Conservation (phyloP, 139 green algal species). For the Pedinophyceae sp. region DNA sequence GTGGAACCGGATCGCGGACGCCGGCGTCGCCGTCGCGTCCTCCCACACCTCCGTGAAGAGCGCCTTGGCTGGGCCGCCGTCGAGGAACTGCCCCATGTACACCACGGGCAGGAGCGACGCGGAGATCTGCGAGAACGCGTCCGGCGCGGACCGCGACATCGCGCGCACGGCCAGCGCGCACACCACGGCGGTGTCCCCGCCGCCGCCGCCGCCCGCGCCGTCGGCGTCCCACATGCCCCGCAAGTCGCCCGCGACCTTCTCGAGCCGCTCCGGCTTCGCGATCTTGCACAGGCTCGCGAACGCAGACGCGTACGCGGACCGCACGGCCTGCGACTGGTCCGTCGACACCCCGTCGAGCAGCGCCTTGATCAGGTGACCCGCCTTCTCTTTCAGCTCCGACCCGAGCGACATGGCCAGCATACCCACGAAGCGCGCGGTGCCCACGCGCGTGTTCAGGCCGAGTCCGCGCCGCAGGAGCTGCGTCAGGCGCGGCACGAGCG, state of each 20-base stretch:
- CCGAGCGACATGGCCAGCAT: conserved; percentile 22
- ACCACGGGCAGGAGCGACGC: neutral
- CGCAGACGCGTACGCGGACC: no score
- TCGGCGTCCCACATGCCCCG: neutral
- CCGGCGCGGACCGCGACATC: neutral
- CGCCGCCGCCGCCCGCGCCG: no score
- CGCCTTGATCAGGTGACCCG: neutral
- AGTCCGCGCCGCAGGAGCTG: conserved; percentile 11
- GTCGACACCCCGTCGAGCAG: neutral
- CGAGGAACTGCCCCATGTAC: neutral
- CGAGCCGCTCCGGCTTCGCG: neutral
- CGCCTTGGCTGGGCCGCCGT: no score
- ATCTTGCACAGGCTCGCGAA: neutral
- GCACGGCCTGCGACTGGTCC: neutral
- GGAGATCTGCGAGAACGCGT: neutral
- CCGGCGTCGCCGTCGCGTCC: neutral
- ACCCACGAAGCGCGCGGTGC: conserved; percentile 53
- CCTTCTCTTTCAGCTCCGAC: conserved; percentile 2
- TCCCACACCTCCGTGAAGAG: neutral
- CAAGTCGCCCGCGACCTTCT: neutral
- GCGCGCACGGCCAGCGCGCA: neutral
- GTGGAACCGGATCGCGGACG: no score
- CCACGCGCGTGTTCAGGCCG: conserved; percentile 36
- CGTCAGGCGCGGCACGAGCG: conserved; percentile 19
- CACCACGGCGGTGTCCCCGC: neutral